Percentiles rank a stretch among this genome's conserved stretches.
phyloP scores from a whole-genome alignment of 176 grass and related monocot species.

The Oryza coarctata region DNA sequence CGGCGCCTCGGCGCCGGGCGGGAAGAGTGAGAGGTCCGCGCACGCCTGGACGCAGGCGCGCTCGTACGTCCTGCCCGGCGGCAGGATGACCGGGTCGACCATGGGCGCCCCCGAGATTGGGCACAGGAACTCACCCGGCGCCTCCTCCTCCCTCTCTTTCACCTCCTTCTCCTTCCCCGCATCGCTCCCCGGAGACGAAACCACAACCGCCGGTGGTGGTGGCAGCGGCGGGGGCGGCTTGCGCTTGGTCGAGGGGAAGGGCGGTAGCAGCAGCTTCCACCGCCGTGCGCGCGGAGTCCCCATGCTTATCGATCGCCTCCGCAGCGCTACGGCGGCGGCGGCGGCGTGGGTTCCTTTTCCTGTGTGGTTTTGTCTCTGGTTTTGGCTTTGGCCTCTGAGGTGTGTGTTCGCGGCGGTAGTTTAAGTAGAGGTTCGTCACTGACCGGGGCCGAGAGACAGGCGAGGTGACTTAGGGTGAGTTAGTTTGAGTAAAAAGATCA shows the following conservation, averaged over 20 bases:
- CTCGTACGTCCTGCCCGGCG: conserved; percentile 62
- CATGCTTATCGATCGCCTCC: conserved; percentile 23
- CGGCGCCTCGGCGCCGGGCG: neutral
- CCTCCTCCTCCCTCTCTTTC: neutral
- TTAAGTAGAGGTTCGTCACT: neutral
- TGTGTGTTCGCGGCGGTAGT: neutral
- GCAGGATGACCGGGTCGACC: conserved; percentile 65
- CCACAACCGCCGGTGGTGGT: neutral
- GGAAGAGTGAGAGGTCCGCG: conserved; percentile 39
- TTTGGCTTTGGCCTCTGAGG: neutral
- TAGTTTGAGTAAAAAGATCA: no score
- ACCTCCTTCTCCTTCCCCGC: neutral
- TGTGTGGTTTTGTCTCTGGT: neutral
- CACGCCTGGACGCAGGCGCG: conserved; percentile 55
- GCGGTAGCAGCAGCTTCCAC: conserved; percentile 43
- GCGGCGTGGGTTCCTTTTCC: conserved; percentile 10
- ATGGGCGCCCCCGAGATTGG: conserved; percentile 51
- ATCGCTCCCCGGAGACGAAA: neutral
- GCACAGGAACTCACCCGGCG: conserved; percentile 52
- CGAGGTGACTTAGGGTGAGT: conserved; percentile 45
- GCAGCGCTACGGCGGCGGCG: neutral
- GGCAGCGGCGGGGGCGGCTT: neutral
- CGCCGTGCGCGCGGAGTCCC: conserved; percentile 33
- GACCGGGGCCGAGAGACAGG: neutral
- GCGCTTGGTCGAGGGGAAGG: neutral